Evolutionary conservation across 2,329 filamentous ascomycete species (phyloP), one percentile per base, ranked within the genome.

Genomic region (Chrysosporium queenslandicum): DNA sequence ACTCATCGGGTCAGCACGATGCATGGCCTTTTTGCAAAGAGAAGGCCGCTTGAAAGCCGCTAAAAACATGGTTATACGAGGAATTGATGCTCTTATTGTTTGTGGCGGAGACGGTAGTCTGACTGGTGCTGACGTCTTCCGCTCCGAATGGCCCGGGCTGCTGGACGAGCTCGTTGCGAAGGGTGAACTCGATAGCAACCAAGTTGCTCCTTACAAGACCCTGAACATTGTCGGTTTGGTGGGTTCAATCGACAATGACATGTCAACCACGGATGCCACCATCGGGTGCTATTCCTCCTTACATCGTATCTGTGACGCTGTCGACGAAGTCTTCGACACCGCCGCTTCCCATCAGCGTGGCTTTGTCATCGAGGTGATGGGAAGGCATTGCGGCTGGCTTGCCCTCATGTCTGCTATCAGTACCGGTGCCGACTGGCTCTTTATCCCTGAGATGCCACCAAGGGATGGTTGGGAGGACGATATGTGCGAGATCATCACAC

Each of bases 281-380:
- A 96, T 98, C 66, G 92, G 92, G 52, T 94, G 87, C 68, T 97
- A 95, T 74, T 95, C 90, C 40, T 92, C 92, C 21, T 79, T 98
- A 52, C 82, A 86, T 45, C 83, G 91, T 55, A 95, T 98, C 61
- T 97, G 91, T 71, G 86, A 96, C 67, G 87, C 91, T 65, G 87
- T 98, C 54, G 92, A 98, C 73, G 91, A 89, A 65, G 94, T 74
- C 25, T 74, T 98, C 61, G 91, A 98, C 70, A 90, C 91, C 18
- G 97, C 92, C 0, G 91, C 91, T 49, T 96, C 90, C 25, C 92
- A 98, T 70, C 94, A 94, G 58, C 80, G 92, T 61, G 92, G 92
- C 36, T 98, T 98, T 69, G 90, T 98, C 53, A 86, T 98, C 57
- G 92, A 96, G 69, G 92, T 98, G 63, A 98, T 98, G 92, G 92